These are phyloP conservation scores for Eucalyptus urophylla DNA, from an alignment of 345 rosid genomes.

Conservation along the genomic window DNA sequence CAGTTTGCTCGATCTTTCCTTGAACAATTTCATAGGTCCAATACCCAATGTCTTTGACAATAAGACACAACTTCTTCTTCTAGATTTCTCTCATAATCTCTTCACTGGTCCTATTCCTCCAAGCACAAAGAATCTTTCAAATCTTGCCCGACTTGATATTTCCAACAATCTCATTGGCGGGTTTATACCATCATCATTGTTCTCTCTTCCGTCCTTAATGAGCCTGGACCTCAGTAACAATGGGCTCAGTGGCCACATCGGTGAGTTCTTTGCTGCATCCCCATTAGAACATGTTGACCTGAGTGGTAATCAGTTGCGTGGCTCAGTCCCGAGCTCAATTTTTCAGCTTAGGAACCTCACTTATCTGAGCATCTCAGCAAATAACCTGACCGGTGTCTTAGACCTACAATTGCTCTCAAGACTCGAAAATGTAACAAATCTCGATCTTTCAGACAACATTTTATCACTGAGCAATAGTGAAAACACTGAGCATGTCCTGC, in stretches of 20 bases:
- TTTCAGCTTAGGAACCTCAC: not conserved
- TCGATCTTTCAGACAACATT: not conserved
- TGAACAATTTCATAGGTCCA: not conserved
- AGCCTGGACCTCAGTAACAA: not conserved
- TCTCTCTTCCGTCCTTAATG: not conserved
- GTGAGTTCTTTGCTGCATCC: not conserved
- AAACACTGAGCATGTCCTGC: not conserved
- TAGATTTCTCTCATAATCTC: not conserved
- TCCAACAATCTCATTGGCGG: not conserved
- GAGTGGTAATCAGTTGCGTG: not conserved
- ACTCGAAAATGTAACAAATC: not conserved
- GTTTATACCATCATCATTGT: conserved; percentile 1
- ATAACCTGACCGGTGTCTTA: conserved; percentile 2
- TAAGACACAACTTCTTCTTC: not conserved
- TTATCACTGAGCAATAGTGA: not conserved
- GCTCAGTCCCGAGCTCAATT: conserved; percentile 2
- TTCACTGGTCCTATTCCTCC: not conserved
- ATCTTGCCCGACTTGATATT: not conserved
- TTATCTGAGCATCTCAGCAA: not conserved
- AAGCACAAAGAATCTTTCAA: not conserved
- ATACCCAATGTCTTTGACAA: not conserved
- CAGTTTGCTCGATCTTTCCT: not conserved
- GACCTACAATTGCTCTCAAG: not conserved
- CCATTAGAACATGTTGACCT: not conserved
- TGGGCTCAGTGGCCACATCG: not conserved